Conservation (phyloP, 148 eudicot species). For the Mesembryanthemum crystallinum region DNA sequence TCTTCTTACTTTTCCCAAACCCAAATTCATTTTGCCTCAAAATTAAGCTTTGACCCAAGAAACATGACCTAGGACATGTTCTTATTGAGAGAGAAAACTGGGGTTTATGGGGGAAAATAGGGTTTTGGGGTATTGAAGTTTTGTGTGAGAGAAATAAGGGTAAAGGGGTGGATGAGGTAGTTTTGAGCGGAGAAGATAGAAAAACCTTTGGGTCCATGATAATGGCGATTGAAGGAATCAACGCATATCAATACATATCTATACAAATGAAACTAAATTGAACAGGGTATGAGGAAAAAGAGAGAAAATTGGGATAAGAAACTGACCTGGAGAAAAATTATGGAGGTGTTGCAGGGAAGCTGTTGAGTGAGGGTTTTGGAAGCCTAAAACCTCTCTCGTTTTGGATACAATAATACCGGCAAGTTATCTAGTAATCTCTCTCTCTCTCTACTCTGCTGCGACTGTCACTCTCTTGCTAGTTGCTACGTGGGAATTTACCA, state of each 20-base stretch:
- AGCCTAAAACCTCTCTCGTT: conserved; percentile 21
- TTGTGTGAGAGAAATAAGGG: conserved; percentile 54
- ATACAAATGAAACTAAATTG: not conserved
- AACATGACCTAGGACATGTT: conserved; percentile 34
- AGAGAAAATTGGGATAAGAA: conserved; percentile 6
- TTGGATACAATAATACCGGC: not conserved
- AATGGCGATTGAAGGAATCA: conserved; percentile 12
- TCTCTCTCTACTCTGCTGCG: no score
- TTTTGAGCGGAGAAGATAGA: conserved; percentile 35
- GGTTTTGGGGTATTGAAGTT: conserved; percentile 22
- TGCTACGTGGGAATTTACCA: no score
- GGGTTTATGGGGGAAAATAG: conserved; percentile 26
- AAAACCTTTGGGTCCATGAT: conserved; percentile 58
- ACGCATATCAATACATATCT: not conserved
- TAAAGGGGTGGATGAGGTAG: conserved; percentile 38
- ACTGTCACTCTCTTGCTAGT: no score
- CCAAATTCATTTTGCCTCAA: conserved; percentile 29
- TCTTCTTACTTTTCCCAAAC: conserved; percentile 35
- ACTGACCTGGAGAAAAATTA: conserved; percentile 17
- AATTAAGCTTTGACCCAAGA: conserved; percentile 47
- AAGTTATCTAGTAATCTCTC: conserved; percentile 17
- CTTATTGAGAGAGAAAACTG: conserved; percentile 24
- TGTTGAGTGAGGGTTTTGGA: conserved; percentile 26
- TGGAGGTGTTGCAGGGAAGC: not conserved
- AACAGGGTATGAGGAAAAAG: conserved; percentile 9